Percentiles rank a stretch among this genome's conserved stretches.
Conservation (phyloP, 2,329 filamentous ascomycete genomes). For the Fusarium nodosum region DNA sequence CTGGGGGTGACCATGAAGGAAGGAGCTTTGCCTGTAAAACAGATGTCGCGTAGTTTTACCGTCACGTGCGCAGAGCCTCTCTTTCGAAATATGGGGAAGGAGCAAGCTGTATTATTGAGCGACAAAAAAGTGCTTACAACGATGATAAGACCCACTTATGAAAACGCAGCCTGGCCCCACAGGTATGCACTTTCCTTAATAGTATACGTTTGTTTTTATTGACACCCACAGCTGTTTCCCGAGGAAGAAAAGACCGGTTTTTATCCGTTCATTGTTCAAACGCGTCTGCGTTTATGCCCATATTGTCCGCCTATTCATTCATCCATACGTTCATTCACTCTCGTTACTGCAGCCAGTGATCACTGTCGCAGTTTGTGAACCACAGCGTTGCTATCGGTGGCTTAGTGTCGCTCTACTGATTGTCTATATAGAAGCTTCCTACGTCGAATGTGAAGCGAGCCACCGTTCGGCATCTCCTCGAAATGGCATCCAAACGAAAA, state of each 20-base stretch:
- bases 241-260: slow-evolving; percentile 37
- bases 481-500: slow-evolving; percentile 96
- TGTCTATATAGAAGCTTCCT: slow-evolving; percentile 21
- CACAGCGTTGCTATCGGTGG: slow-evolving; percentile 5
- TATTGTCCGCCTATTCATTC: slow-evolving; percentile 29
- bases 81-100: slow-evolving; percentile 3
- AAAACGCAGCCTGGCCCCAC: neutral
- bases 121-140: slow-evolving; percentile 1
- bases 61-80: slow-evolving; percentile 57
- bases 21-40: slow-evolving; percentile 51
- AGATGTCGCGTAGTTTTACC: slow-evolving; percentile 58
- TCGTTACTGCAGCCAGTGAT: slow-evolving; percentile 2
- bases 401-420: slow-evolving; percentile 32
- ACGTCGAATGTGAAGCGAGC: slow-evolving; percentile 41
- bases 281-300: slow-evolving; percentile 42
- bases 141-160: neutral
- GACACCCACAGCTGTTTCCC: neutral
- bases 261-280: slow-evolving; percentile 46
- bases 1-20: slow-evolving; percentile 49
- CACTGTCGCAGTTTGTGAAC: slow-evolving; percentile 27
- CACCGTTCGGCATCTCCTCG: slow-evolving; percentile 36
- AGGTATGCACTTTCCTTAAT: neutral
- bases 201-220: slow-evolving; percentile 1
- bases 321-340: slow-evolving; percentile 11
- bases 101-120: neutral